Evolutionary conservation across 805 yeast genomes (phyloP).

Genomic region (Candida ponderosae): DNA sequence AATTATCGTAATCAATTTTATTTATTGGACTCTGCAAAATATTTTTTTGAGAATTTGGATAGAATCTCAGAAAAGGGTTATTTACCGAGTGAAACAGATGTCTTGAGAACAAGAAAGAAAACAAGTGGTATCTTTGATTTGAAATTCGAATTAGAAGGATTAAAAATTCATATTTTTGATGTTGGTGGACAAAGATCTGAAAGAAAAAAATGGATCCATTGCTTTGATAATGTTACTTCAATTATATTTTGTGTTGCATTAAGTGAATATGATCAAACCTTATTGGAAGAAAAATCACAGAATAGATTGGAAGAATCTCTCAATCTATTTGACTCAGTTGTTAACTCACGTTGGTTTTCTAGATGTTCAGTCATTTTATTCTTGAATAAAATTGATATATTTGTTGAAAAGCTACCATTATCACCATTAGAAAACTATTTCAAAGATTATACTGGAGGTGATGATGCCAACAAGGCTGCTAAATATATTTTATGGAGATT

Average conservation of each 20-base stretch:
- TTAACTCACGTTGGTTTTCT: constrained; percentile 88
- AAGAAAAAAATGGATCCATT: constrained; percentile 95
- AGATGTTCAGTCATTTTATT: constrained; percentile 81
- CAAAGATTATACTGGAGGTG: constrained; percentile 90
- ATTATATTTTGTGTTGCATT: constrained; percentile 88
- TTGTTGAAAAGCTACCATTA: constrained; percentile 73
- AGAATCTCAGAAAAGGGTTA: constrained; percentile 55
- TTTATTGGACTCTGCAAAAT: constrained; percentile 76
- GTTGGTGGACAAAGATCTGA: constrained; percentile 97
- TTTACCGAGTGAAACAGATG: constrained; percentile 69
- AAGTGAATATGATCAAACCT: constrained; percentile 83
- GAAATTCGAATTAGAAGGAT: constrained; percentile 63
- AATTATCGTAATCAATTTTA: constrained; percentile 65
- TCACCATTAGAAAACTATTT: constrained; percentile 79
- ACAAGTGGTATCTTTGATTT: constrained; percentile 90
- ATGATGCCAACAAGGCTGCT: constrained; percentile 82
- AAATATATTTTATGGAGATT: constrained; percentile 89
- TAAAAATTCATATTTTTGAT: constrained; percentile 62
- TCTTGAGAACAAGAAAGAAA: constrained; percentile 80
- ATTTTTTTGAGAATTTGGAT: constrained; percentile 61
- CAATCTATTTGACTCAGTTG: constrained; percentile 81
- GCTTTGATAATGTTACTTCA: constrained; percentile 87
- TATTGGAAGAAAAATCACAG: constrained; percentile 68
- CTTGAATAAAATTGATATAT: constrained; percentile 83
- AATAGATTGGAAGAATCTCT: constrained; percentile 78